A percentile compares a stretch with the other conserved stretches of the same genome.
These are phyloP conservation scores for Ogataea henricii DNA, from an alignment of 805 yeast genomes.

Conservation along the genomic window DNA sequence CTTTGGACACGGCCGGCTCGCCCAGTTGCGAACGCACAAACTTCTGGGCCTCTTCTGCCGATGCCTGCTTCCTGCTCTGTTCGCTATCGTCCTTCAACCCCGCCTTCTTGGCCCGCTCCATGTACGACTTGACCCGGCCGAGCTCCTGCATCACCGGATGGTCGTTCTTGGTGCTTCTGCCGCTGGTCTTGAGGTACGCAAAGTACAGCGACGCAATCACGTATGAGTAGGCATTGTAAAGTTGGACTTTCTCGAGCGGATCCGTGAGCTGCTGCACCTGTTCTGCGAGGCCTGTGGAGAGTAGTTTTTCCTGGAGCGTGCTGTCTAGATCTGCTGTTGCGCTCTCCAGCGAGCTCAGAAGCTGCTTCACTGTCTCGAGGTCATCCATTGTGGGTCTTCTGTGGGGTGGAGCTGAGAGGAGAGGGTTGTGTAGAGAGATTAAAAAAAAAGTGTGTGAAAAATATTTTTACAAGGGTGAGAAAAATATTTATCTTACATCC, in stretches of 20 bases:
- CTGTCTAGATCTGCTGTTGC: slow-evolving; percentile 31
- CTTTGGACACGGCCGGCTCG: slow-evolving; percentile 53
- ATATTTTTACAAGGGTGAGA: background rate
- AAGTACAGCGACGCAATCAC: slow-evolving; percentile 57
- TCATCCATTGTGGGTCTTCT: slow-evolving; percentile 43
- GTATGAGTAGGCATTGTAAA: slow-evolving; percentile 46
- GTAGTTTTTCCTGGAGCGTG: slow-evolving; percentile 37
- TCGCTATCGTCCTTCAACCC: slow-evolving; percentile 33
- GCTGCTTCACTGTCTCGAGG: slow-evolving; percentile 42
- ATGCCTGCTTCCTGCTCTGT: slow-evolving; percentile 18
- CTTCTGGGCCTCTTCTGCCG: slow-evolving; percentile 45
- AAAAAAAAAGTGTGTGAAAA: no score
- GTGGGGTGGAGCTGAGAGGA: no score
- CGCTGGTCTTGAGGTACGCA: slow-evolving; percentile 59
- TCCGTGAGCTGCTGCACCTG: slow-evolving; percentile 18
- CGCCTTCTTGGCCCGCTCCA: slow-evolving; percentile 54
- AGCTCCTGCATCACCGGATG: slow-evolving; percentile 72
- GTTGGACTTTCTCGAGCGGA: slow-evolving; percentile 34
- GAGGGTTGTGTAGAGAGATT: no score
- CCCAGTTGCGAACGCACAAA: slow-evolving; percentile 33
- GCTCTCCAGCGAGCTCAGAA: slow-evolving; percentile 40
- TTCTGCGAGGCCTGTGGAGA: slow-evolving; percentile 44
- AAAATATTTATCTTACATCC: background rate
- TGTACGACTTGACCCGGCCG: slow-evolving; percentile 64
- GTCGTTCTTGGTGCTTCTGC: slow-evolving; percentile 49